A percentile compares a stretch with the other conserved stretches of the same genome.
phyloP scores from a whole-genome alignment of 2,329 filamentous ascomycete species.

The Cladosporium phlei region DNA sequence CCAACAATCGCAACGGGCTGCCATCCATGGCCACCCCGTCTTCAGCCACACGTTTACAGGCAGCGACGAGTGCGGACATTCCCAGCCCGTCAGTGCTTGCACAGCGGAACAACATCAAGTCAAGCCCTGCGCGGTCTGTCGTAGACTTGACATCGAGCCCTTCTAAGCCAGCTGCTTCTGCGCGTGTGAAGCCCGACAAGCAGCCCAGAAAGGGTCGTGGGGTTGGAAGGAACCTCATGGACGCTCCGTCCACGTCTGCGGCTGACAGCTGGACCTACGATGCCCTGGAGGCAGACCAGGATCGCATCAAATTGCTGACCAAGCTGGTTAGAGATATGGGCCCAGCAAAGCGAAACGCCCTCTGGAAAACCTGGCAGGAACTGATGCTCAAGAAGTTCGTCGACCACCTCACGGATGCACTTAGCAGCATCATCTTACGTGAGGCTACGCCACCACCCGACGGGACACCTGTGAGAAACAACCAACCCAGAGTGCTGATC shows the following conservation, averaged over 20 bases:
- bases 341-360: constrained; percentile 9
- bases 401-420: not conserved
- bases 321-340: constrained; percentile 35
- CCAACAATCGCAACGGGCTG: not conserved
- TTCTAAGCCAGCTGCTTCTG: not conserved
- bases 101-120: not conserved
- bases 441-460: not conserved
- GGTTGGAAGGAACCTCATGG: no score
- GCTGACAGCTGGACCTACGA: constrained; percentile 33
- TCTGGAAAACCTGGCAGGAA: constrained; percentile 8
- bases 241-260: constrained; percentile 10
- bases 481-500: not conserved
- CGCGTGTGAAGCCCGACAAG: not conserved
- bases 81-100: not conserved
- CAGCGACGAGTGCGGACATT: not conserved
- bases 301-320: constrained; percentile 43
- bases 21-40: not conserved
- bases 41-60: not conserved
- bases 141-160: no score
- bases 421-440: not conserved
- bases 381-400: not conserved
- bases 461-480: not conserved
- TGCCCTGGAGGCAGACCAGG: constrained; percentile 33
- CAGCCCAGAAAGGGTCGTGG: no score
- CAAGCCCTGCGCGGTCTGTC: no score